Evolutionary conservation across 192 early-diverging fungal genomes (phyloP), one percentile per base, ranked within the genome.

Genomic region (Rhizoclosmatium sp.): DNA sequence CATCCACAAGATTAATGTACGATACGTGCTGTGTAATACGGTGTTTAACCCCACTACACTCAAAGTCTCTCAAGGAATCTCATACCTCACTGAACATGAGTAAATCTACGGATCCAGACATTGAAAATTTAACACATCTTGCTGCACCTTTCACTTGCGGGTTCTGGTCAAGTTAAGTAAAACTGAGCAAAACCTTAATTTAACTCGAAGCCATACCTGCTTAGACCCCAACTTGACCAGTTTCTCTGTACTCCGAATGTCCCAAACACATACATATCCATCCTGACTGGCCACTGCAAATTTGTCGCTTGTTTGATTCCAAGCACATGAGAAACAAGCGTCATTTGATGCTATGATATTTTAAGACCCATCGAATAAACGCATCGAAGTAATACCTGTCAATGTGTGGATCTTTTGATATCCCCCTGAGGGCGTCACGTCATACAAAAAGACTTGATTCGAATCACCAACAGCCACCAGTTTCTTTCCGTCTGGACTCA

Each of bases 251-350:
- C 87, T 87, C 23, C 95, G 88, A 49, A 97, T 89, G 80, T 99
- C 97, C 94, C 95, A 99, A 0, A 99, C 94, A 59, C 90, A 93
- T 5, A 96, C 95, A 74, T 83, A 94, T 7, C 97, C 97, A 82
- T 98, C 94, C 82, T 97, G 95, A 83, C 92, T 96, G 10, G 96
- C 96, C 1, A 99, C 96, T 0, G 97, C 97, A 88, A 99, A 99
- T 79, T 92, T 94, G 74, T 96, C 94, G 1, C 94, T 95, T 16
- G 91, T 86, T 70, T 96, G 95, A 81, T 94, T 98, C 95, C 96
- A 99, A 42, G 96, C 91, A 82, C 96, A 97, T 4, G 94, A 96
- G 76, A 98, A 99, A 7, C 94, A 93, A 0, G 97, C 94, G 71
- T 97, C 95, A 51, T 86, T 91, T 9, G 91, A 88, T 0, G 91